Conservation (phyloP, 1,284 basidiomycete species). For the Microbotryum scabiosae region DNA sequence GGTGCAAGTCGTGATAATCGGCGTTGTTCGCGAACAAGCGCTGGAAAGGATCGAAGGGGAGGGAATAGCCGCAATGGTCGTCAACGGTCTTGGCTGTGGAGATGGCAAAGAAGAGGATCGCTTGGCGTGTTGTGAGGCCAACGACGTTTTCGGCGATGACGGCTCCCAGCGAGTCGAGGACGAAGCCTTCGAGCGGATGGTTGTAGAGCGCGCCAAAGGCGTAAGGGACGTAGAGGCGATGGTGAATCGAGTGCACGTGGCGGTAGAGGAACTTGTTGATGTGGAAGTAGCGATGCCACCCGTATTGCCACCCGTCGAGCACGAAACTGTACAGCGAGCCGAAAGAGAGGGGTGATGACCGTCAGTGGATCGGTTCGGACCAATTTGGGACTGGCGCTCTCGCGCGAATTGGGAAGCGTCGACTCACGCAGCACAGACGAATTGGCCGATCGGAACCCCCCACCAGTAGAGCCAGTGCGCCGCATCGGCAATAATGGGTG, state of each 20-base stretch:
- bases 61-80: constrained; percentile 86
- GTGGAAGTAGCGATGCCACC: constrained; percentile 78
- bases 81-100: constrained; percentile 92
- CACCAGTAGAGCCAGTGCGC: constrained; percentile 86
- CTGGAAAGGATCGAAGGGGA: constrained; percentile 52
- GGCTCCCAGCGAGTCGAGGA: constrained; percentile 80
- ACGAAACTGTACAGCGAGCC: constrained; percentile 56
- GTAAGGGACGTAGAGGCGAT: constrained; percentile 93
- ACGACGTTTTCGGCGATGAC: constrained; percentile 63
- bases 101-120: constrained; percentile 73
- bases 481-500: constrained; percentile 39
- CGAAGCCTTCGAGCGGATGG: constrained; percentile 87
- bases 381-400: not conserved
- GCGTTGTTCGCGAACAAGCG: constrained; percentile 84
- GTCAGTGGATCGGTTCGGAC: too few relatives aligned
- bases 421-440: constrained; percentile 75
- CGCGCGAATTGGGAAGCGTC: not conserved
- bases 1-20: constrained; percentile 97
- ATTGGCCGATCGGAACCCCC: constrained; percentile 69
- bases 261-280: constrained; percentile 83
- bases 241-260: constrained; percentile 88
- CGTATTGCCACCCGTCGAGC: constrained; percentile 98
- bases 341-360: constrained; percentile 4
- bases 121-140: constrained; percentile 62
- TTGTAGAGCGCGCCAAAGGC: constrained; percentile 97